Evolutionary conservation across 352 stramenopile genomes (phyloP).

Genomic region (Albugo laibachii): DNA sequence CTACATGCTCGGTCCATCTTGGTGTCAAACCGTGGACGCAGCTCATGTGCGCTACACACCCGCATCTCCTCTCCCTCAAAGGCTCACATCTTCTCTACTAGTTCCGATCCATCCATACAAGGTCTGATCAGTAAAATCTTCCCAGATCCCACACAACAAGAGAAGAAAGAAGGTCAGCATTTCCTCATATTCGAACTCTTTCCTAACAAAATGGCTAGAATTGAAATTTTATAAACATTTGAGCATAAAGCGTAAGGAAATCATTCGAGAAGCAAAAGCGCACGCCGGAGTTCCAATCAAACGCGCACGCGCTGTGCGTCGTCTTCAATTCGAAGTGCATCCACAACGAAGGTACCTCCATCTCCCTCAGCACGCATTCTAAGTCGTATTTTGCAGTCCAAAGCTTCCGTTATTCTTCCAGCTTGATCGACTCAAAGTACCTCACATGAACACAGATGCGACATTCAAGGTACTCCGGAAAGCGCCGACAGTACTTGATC

Average conservation of each 20-base stretch:
- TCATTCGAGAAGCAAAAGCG: slow-evolving; percentile 4
- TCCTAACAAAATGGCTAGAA: not conserved
- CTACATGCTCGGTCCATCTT: slow-evolving; percentile 21
- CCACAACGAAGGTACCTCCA: slow-evolving; percentile 15
- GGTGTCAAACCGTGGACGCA: slow-evolving; percentile 27
- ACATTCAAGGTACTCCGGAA: slow-evolving; percentile 1
- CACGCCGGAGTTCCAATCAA: slow-evolving; percentile 5
- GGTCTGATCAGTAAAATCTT: slow-evolving; percentile 28
- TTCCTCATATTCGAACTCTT: not conserved
- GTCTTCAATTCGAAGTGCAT: slow-evolving; percentile 20
- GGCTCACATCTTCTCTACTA: slow-evolving; percentile 6
- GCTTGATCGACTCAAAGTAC: slow-evolving; percentile 4
- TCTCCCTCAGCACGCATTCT: not conserved
- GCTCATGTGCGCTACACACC: slow-evolving; percentile 19
- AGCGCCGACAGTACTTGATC: not conserved
- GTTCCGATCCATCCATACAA: slow-evolving; percentile 32
- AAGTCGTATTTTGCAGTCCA: slow-evolving; percentile 6
- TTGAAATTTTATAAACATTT: slow-evolving; percentile 21
- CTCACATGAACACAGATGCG: slow-evolving; percentile 1
- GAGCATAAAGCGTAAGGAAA: slow-evolving; percentile 35
- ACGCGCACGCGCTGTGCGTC: slow-evolving; percentile 11
- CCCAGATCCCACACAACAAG: slow-evolving; percentile 17
- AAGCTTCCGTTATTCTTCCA: slow-evolving; percentile 22
- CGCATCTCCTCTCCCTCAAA: not conserved
- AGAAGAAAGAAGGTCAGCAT: slow-evolving; percentile 18